phyloP scores from a whole-genome alignment of 2,329 filamentous ascomycete species.

The Xylariaceae sp. region DNA sequence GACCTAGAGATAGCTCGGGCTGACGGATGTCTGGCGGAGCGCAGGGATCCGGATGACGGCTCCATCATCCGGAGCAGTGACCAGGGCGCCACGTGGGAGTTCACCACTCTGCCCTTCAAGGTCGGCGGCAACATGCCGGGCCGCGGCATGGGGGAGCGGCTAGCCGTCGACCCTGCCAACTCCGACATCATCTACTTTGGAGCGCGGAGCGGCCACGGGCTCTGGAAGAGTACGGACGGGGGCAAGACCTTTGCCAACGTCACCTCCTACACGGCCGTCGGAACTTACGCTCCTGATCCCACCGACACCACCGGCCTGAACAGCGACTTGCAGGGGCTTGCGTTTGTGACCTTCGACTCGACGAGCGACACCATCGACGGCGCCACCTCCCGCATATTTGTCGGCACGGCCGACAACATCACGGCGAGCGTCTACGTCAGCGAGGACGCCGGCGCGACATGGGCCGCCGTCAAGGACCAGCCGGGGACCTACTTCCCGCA shows the following conservation, averaged over 20 bases:
- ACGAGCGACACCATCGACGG: slow-evolving; percentile 38
- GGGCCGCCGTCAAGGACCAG: slow-evolving; percentile 42
- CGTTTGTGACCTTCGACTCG: slow-evolving; percentile 48
- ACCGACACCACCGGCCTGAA: slow-evolving; percentile 36
- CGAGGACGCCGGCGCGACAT: slow-evolving; percentile 44
- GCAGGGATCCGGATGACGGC: slow-evolving; percentile 46
- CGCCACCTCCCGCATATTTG: slow-evolving; percentile 48
- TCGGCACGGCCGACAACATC: slow-evolving; percentile 45
- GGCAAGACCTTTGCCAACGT: slow-evolving; percentile 48
- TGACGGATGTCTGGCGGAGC: slow-evolving; percentile 1
- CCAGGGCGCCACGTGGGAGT: slow-evolving; percentile 43
- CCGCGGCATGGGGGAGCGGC: slow-evolving; percentile 49
- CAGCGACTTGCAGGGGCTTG: slow-evolving; percentile 38
- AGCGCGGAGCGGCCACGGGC: slow-evolving; percentile 48
- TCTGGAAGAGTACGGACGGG: slow-evolving; percentile 51
- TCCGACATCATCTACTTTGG: slow-evolving; percentile 51
- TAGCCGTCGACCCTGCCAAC: slow-evolving; percentile 50
- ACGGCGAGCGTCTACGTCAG: slow-evolving; percentile 47
- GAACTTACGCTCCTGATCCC: slow-evolving; percentile 39
- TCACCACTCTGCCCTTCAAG: slow-evolving; percentile 47
- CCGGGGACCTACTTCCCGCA: slow-evolving; percentile 45
- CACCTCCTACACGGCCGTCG: slow-evolving; percentile 41
- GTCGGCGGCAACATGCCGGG: slow-evolving; percentile 57
- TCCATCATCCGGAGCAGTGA: slow-evolving; percentile 48
- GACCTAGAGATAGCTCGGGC: too few relatives aligned